Evolutionary conservation across 2,329 filamentous ascomycete genomes (phyloP).

Genomic region (Ophiosphaerella korrae): DNA sequence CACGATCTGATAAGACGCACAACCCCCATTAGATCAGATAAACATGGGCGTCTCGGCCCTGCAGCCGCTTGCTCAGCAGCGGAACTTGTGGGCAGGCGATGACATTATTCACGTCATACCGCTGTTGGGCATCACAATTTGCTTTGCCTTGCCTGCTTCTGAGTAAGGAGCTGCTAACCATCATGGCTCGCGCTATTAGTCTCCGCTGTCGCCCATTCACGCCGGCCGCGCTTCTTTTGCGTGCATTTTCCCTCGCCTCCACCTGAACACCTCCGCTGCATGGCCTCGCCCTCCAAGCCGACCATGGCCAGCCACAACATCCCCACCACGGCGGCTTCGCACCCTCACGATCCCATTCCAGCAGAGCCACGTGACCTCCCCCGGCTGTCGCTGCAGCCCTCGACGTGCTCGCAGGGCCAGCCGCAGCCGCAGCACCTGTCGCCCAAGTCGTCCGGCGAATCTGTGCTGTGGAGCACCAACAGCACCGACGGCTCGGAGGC

Average conservation of each 20-base stretch:
- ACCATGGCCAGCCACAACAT: conserved; percentile 38
- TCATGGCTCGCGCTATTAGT: conserved; percentile 23
- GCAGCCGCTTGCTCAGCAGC: not conserved
- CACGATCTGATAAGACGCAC: conserved; percentile 36
- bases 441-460: conserved; percentile 49
- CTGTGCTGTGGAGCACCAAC: conserved; percentile 48
- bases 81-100: not conserved
- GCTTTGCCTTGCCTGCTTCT: conserved; percentile 2
- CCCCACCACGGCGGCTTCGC: conserved; percentile 51
- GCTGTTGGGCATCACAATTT: not conserved
- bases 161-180: conserved; percentile 34
- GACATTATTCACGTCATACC: not conserved
- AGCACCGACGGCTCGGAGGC: conserved; percentile 50
- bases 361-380: conserved; percentile 46
- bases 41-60: not conserved
- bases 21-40: not conserved
- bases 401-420: conserved; percentile 14
- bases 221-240: conserved; percentile 13
- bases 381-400: conserved; percentile 33
- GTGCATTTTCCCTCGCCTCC: conserved; percentile 8
- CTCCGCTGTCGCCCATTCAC: conserved; percentile 24
- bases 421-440: conserved; percentile 41
- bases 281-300: conserved; percentile 23
- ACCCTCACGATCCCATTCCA: conserved; percentile 54
- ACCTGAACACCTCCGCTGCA: conserved; percentile 17